Percentiles rank a stretch among this genome's conserved stretches.
Conservation (phyloP, 352 stramenopile genomes). For the Thraustotheca clavata region DNA sequence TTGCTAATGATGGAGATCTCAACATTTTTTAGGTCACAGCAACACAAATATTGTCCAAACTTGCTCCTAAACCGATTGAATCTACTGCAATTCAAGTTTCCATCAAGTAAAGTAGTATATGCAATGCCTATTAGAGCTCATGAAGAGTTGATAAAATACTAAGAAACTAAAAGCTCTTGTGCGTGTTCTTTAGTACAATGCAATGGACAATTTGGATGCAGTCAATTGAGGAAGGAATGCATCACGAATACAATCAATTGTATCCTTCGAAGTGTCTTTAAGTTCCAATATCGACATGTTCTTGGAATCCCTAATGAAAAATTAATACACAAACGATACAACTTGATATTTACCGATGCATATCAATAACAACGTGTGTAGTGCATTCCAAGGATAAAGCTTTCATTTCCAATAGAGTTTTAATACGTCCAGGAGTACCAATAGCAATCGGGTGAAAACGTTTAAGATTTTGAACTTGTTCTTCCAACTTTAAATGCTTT, state of each 20-base stretch:
- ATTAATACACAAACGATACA: not conserved
- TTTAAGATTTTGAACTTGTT: slow-evolving; percentile 81
- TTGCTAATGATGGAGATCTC: no score
- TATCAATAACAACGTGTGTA: slow-evolving; percentile 71
- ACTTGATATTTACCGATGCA: slow-evolving; percentile 30
- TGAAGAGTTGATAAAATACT: no score
- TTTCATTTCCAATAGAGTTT: slow-evolving; percentile 69
- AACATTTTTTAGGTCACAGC: no score
- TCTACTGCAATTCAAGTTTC: no score
- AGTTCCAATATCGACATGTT: slow-evolving; percentile 70
- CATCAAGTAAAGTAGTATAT: no score
- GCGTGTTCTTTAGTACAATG: slow-evolving; percentile 72
- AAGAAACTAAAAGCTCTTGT: no score
- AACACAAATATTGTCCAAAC: no score
- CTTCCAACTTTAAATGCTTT: slow-evolving; percentile 88
- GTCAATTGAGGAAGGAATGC: slow-evolving; percentile 57
- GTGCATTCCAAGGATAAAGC: slow-evolving; percentile 71
- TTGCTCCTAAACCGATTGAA: no score
- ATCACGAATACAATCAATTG: slow-evolving; percentile 71
- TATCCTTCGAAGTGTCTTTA: slow-evolving; percentile 76
- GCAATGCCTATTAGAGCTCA: no score
- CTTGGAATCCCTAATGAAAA: slow-evolving; percentile 53
- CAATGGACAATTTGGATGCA: slow-evolving; percentile 59
- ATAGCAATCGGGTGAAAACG: slow-evolving; percentile 72
- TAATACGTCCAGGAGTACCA: slow-evolving; percentile 64